Evolutionary conservation across 495 filamentous ascomycete genomes (phyloP), one percentile per base, ranked within the genome.

Genomic region (Trichoderma parareesei): DNA sequence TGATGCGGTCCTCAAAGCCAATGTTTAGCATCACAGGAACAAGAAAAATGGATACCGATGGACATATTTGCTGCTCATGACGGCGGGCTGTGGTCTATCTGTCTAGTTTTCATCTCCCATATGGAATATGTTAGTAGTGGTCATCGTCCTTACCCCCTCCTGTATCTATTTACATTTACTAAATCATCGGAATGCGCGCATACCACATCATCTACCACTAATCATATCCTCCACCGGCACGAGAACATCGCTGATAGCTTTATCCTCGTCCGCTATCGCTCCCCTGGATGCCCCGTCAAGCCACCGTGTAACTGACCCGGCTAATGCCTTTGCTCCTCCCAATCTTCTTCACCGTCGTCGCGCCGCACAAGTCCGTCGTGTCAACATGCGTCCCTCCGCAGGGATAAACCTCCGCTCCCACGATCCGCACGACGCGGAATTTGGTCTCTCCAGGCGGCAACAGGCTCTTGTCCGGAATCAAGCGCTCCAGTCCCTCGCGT

Each of bases 341-440:
- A 53, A 88, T 82, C 76, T 85, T 87, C 78, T 77, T 84, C 43
- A 88, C 85, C 38, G 72, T 77, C 40, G 80, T 81, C 71, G 76
- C 75, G 14, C 84, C 85, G 65, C 80, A 82, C 53, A 75, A 60
- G 66, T 79, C 73, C 49, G 81, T 84, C 20, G 71, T 80, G 37
- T 77, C 72, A 16, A 89, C 83, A 74, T 89, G 86, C 46, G 86
- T 89, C 0, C 86, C 85, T 4, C 86, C 86, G 67, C 86, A 89
- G 1, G 85, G 85, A 73, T 87, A 86, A 42, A 75, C 77, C 70
- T 84, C 85, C 35, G 78, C 77, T 0, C 84, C 85, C 11, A 81
- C 78, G 65, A 87, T 85, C 64, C 80, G 79, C 33, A 87, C 85
- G 2, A 78, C 77, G 27, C 78, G 71, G 64, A 77, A 81, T 5